Evolutionary conservation across 768 basidiomycete genomes (phyloP).

Genomic region (Suillus hirtellus): DNA sequence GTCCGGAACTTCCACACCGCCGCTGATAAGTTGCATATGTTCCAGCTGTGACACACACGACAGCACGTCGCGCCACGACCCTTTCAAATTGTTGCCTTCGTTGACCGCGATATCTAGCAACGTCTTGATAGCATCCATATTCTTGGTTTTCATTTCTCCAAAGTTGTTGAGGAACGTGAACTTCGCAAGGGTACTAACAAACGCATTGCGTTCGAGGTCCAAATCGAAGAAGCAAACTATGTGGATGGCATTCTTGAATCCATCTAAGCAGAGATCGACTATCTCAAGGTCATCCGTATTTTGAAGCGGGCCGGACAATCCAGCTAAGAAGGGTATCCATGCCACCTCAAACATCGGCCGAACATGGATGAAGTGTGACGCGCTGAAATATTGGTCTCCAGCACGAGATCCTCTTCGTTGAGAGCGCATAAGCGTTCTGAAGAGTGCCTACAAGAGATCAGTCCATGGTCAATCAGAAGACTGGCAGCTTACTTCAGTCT

Average conservation of each 20-base stretch:
- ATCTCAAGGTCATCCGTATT: slow-evolving; percentile 93
- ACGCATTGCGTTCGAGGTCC: slow-evolving; percentile 97
- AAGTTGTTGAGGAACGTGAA: slow-evolving; percentile 98
- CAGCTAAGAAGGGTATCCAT: slow-evolving; percentile 98
- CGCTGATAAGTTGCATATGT: slow-evolving; percentile 96
- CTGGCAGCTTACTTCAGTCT: slow-evolving; percentile 76
- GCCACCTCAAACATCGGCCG: slow-evolving; percentile 99
- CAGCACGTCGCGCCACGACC: slow-evolving; percentile 94
- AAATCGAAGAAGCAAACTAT: slow-evolving; percentile 97
- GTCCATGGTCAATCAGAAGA: slow-evolving; percentile 14
- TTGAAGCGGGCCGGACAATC: slow-evolving; percentile 91
- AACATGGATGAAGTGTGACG: slow-evolving; percentile 95
- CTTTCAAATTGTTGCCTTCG: slow-evolving; percentile 96
- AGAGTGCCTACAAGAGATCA: slow-evolving; percentile 63
- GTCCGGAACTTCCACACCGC: slow-evolving; percentile 84
- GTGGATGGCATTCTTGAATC: slow-evolving; percentile 95
- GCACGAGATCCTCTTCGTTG: slow-evolving; percentile 82
- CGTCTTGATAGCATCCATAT: slow-evolving; percentile 98
- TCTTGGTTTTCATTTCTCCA: slow-evolving; percentile 98
- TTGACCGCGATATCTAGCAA: slow-evolving; percentile 91
- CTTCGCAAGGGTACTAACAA: slow-evolving; percentile 93
- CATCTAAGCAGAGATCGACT: slow-evolving; percentile 89
- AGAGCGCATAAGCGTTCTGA: slow-evolving; percentile 88
- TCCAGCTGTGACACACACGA: slow-evolving; percentile 98
- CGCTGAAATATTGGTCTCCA: slow-evolving; percentile 92